Evolutionary conservation across 2,329 filamentous ascomycete species (phyloP).

Genomic region (Chalara sp.): DNA sequence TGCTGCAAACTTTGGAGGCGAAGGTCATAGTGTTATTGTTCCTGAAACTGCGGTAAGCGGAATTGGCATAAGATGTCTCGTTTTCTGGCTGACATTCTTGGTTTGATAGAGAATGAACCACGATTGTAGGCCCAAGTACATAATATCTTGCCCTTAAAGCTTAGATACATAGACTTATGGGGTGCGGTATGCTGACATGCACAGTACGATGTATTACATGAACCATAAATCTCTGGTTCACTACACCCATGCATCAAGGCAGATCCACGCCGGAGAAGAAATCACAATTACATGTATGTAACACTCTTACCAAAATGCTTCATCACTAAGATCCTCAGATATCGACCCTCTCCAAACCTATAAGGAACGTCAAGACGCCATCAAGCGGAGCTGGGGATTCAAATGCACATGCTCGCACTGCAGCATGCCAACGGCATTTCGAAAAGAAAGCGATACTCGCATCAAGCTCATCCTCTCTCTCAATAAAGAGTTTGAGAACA

Average conservation of each 20-base stretch:
- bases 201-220: conserved; percentile 26
- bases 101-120: conserved; percentile 28
- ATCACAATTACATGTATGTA: conserved; percentile 26
- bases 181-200: too few relatives aligned
- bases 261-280: conserved; percentile 32
- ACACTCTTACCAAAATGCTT: too few relatives aligned
- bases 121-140: conserved; percentile 32
- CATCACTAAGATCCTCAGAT: neutral
- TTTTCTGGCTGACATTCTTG: too few relatives aligned
- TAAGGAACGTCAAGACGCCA: conserved; percentile 19
- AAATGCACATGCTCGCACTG: conserved; percentile 31
- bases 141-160: conserved; percentile 1
- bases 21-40: conserved; percentile 7
- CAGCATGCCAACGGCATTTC: conserved; percentile 21
- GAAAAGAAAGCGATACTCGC: neutral
- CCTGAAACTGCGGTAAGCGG: conserved; percentile 7
- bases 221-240: conserved; percentile 27
- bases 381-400: conserved; percentile 32
- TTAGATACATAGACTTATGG: neutral
- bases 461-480: conserved; percentile 1
- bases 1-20: conserved; percentile 8
- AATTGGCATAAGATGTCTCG: too few relatives aligned
- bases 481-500: neutral
- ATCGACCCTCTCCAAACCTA: conserved; percentile 25
- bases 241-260: conserved; percentile 29